phyloP scores from a whole-genome alignment of 768 basidiomycete species.

The Neoboletus subvelutipes region DNA sequence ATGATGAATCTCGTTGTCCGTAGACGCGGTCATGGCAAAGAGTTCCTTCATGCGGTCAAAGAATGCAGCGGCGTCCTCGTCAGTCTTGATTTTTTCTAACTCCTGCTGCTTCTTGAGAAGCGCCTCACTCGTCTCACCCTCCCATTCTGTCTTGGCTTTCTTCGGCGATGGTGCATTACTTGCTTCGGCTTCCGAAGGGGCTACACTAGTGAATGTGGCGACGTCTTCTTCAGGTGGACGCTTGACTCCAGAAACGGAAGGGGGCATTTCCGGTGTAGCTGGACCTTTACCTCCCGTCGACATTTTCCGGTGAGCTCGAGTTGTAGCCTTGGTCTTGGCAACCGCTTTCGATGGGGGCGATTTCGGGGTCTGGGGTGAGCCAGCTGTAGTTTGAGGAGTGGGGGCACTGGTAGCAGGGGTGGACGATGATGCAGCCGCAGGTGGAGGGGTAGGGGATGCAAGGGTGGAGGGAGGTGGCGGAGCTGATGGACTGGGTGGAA shows the following conservation, averaged over 20 bases:
- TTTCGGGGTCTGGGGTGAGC: conserved; percentile 67
- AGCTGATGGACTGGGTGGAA: conserved; percentile 26
- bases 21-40: conserved; percentile 47
- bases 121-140: conserved; percentile 54
- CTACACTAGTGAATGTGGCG: conserved; percentile 27
- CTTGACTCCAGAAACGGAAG: conserved; percentile 33
- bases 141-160: conserved; percentile 70
- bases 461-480: conserved; percentile 12
- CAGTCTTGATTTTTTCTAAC: conserved; percentile 53
- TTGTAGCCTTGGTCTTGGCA: conserved; percentile 44
- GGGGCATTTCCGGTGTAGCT: conserved; percentile 37
- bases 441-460: conserved; percentile 45
- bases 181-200: conserved; percentile 32
- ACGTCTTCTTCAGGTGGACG: conserved; percentile 37
- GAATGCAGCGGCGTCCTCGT: conserved; percentile 64
- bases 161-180: conserved; percentile 67
- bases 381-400: conserved; percentile 40
- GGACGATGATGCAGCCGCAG: conserved; percentile 40
- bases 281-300: conserved; percentile 34
- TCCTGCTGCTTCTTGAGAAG: conserved; percentile 41
- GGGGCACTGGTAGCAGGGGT: conserved; percentile 51
- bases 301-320: conserved; percentile 28
- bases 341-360: conserved; percentile 62
- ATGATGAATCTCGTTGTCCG: conserved; percentile 40
- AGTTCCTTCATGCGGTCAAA: conserved; percentile 64